A percentile compares a stretch with the other conserved stretches of the same genome.
These are phyloP conservation scores for Gloeopeniophorella convolvens DNA, from an alignment of 768 basidiomycete genomes.

Conservation along the genomic window DNA sequence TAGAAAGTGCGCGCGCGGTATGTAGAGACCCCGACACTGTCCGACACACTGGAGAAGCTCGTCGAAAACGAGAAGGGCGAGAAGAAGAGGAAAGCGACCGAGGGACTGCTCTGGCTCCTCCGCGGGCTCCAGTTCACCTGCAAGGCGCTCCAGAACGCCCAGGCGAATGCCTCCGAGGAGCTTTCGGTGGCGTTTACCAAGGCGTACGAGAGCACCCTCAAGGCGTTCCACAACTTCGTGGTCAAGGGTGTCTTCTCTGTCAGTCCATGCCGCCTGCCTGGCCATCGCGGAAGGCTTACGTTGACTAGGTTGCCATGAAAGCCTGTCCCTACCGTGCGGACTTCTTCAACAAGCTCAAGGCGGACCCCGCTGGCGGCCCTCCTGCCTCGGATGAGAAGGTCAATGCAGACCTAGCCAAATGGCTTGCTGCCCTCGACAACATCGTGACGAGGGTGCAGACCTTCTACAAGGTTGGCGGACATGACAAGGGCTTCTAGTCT, in stretches of 20 bases:
- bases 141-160: slow-evolving; percentile 65
- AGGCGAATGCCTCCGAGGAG: slow-evolving; percentile 56
- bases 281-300: background rate
- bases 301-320: slow-evolving; percentile 55
- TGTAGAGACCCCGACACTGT: slow-evolving; percentile 54
- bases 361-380: slow-evolving; percentile 30
- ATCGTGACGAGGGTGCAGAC: slow-evolving; percentile 43
- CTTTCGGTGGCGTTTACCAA: slow-evolving; percentile 69
- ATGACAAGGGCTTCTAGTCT: slow-evolving; percentile 40
- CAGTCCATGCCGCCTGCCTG: slow-evolving; percentile 24
- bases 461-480: slow-evolving; percentile 38
- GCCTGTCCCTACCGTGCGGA: slow-evolving; percentile 55
- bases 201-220: slow-evolving; percentile 78
- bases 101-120: slow-evolving; percentile 91
- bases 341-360: slow-evolving; percentile 52
- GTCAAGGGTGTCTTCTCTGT: slow-evolving; percentile 50
- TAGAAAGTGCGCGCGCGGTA: slow-evolving; percentile 91
- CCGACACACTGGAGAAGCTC: slow-evolving; percentile 76
- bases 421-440: slow-evolving; percentile 45
- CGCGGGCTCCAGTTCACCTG: slow-evolving; percentile 89
- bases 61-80: slow-evolving; percentile 78
- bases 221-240: slow-evolving; percentile 78
- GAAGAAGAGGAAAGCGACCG: slow-evolving; percentile 84
- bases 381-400: slow-evolving; percentile 38
- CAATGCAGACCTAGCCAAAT: slow-evolving; percentile 41